Evolutionary conservation across 768 basidiomycete genomes (phyloP).

Genomic region (Suillus decipiens): DNA sequence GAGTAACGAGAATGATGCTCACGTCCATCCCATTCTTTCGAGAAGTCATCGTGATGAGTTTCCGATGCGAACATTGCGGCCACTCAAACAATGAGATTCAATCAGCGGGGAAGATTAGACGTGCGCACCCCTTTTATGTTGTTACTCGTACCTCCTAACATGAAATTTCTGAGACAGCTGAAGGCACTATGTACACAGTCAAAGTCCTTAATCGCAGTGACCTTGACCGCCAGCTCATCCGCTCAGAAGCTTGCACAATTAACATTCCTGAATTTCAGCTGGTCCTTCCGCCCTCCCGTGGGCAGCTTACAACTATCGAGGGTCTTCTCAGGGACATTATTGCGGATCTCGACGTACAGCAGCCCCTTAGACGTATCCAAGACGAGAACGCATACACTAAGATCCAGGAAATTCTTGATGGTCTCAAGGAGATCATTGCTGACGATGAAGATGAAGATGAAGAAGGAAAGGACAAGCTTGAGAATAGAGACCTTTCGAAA

Average conservation of each 20-base stretch:
- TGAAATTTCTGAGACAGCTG: conserved; percentile 50
- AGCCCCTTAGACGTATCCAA: conserved; percentile 80
- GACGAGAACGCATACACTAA: conserved; percentile 70
- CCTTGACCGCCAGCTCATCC: conserved; percentile 91
- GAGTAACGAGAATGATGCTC: conserved; percentile 82
- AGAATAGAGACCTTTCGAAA: conserved; percentile 32
- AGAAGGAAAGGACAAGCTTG: conserved; percentile 31
- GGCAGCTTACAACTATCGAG: conserved; percentile 96
- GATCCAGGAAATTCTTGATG: conserved; percentile 72
- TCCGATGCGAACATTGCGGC: conserved; percentile 94
- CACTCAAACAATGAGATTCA: conserved; percentile 91
- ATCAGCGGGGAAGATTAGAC: conserved; percentile 81
- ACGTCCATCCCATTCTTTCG: conserved; percentile 95
- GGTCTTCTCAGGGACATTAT: conserved; percentile 85
- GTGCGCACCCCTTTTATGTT: conserved; percentile 44
- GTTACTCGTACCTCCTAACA: neutral
- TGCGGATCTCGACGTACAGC: conserved; percentile 76
- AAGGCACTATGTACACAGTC: conserved; percentile 80
- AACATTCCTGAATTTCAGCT: conserved; percentile 85
- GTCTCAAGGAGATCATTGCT: conserved; percentile 62
- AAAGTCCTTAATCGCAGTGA: conserved; percentile 74
- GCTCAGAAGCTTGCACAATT: conserved; percentile 80
- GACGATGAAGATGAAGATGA: conserved; percentile 52
- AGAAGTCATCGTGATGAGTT: conserved; percentile 95
- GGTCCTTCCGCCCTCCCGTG: conserved; percentile 87